Base-by-base conservation (phyloP, 78 protist genomes). In the Acrasis kona region DNA sequence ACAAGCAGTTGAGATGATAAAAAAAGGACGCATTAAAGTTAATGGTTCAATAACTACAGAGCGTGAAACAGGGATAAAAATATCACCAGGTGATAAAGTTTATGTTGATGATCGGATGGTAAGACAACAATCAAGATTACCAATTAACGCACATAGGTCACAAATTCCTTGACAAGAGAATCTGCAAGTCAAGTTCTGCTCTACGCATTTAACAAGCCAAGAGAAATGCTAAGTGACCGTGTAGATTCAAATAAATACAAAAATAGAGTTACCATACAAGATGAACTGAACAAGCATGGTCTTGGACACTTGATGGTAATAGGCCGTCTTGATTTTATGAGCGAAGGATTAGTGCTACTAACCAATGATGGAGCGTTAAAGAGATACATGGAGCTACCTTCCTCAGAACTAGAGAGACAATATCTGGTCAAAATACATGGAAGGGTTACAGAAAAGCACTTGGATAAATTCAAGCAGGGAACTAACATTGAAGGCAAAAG, bases 281-380 rank as follows among this genome's bases (percentile, higher is more conserved):
- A 50, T 19, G 19, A 50, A n/a, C 19, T 50, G 61, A 50, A 70
- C 7, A 66, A 35, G n/a, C 6, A 6, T 42, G 41, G 41, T 19
- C 8, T 70, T 6, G 4, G 4, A 6, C 74, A 70, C 38, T 36
- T 70, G n/a, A 70, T 70, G 64, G 34, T 31, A 4, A 6, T 70
- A 31, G 74, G 74, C n/a, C 30, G 57, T 4, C 4, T 70, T 19
- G 57, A 32, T 32, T 70, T 39, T 41, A 4, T 6, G 38, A 35
- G 67, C 4, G 57, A 70, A 32, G 74, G 74, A 4, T 6, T 70
- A 31, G 35, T 70, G 70, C 41, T 70, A 41, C 6, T 70, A 19
- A 70, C 74, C n/a, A 70, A 70, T 6, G 74, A 70, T 6, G 74
- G 74, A 8, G 74, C 34, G n/a, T 36, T 70, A 4, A 4, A 38